Conservation (phyloP, 2,329 filamentous ascomycete species). For the Chrysoporthe austroafricana region DNA sequence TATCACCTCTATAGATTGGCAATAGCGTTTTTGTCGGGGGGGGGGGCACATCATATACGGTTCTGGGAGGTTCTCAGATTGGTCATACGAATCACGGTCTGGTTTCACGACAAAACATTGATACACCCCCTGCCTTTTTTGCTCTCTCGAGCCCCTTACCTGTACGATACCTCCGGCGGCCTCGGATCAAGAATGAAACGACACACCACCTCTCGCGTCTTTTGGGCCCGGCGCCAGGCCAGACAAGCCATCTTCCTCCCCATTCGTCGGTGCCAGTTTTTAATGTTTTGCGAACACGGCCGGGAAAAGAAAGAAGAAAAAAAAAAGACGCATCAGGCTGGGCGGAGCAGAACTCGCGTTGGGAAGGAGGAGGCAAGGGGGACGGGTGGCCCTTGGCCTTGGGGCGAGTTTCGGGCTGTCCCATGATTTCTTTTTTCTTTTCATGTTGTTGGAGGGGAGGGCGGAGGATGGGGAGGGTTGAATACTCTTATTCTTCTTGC, state of each 20-base stretch:
- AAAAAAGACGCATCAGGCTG: background rate
- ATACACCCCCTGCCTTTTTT: conserved; percentile 11
- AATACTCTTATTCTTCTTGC: background rate
- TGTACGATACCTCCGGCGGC: conserved; percentile 8
- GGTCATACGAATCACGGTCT: conserved; percentile 24
- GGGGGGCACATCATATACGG: conserved; percentile 15
- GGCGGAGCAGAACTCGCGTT: no score
- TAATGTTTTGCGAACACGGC: conserved; percentile 23
- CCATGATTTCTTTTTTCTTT: background rate
- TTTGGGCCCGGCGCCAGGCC: conserved; percentile 17
- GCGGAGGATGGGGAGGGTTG: background rate
- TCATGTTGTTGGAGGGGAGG: no score
- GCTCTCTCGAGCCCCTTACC: conserved; percentile 9
- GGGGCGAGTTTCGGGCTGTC: background rate
- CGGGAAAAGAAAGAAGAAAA: background rate
- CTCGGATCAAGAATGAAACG: background rate
- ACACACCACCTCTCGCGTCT: conserved; percentile 6
- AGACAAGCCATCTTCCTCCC: conserved; percentile 1
- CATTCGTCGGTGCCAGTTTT: conserved; percentile 12
- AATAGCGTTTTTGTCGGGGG: conserved; percentile 18
- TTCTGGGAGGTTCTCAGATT: conserved; percentile 13
- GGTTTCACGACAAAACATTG: conserved; percentile 18
- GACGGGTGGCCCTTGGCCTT: background rate
- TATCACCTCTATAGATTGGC: conserved; percentile 20
- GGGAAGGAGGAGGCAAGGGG: no score